Evolutionary conservation across 1,284 basidiomycete species (phyloP).

Genomic region (Peniophora sp.): DNA sequence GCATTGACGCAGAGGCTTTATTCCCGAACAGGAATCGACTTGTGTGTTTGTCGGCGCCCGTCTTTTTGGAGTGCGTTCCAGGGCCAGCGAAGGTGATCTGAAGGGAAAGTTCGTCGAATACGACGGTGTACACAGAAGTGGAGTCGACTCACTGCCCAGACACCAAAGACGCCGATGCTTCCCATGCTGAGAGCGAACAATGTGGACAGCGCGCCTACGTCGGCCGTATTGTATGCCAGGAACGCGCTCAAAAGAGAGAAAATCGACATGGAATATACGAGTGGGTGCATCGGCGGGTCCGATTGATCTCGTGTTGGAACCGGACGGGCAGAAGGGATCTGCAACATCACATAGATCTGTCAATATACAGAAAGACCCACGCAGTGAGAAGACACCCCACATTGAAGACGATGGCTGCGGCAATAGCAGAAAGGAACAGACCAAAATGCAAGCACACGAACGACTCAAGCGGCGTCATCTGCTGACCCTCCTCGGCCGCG

Average conservation of each 20-base stretch:
- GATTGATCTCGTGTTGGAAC: conserved; percentile 16
- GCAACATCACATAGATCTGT: conserved; percentile 1
- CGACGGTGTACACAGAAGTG: neutral
- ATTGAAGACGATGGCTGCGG: conserved; percentile 50
- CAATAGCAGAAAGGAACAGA: conserved; percentile 45
- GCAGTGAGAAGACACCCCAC: conserved; percentile 27
- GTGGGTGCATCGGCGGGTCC: conserved; percentile 39
- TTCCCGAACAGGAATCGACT: conserved; percentile 74
- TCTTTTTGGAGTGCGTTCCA: conserved; percentile 53
- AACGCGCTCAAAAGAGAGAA: conserved; percentile 48
- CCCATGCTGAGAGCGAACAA: conserved; percentile 42
- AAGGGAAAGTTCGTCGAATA: neutral
- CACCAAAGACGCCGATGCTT: conserved; percentile 52
- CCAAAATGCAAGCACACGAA: conserved; percentile 60
- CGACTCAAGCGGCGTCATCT: conserved; percentile 55
- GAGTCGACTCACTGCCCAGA: conserved; percentile 57
- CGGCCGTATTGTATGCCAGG: conserved; percentile 54
- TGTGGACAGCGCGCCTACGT: conserved; percentile 48
- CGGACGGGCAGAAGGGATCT: conserved; percentile 36
- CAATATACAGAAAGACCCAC: neutral
- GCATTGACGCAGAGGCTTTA: conserved; percentile 58
- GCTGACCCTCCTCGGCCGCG: conserved; percentile 27
- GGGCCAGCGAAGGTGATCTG: conserved; percentile 61
- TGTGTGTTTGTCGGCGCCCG: conserved; percentile 74
- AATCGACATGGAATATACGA: conserved; percentile 48